Percentiles rank a stretch among this genome's conserved stretches.
phyloP scores from a whole-genome alignment of 257 asterid species.

The Ocimum tenuiflorum region DNA sequence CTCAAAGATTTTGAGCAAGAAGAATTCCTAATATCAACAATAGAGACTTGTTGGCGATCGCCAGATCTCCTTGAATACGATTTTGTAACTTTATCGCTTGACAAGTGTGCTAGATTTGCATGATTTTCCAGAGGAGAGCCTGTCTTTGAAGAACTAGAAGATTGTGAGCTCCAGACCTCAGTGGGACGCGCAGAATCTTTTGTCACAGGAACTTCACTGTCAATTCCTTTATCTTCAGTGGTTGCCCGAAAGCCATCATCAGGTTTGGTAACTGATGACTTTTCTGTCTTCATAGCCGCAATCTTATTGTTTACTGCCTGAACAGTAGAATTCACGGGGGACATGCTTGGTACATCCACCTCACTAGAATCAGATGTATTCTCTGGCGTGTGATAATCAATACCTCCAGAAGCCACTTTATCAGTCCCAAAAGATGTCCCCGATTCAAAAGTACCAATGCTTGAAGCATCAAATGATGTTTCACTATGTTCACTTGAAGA shows the following conservation, averaged over 20 bases:
- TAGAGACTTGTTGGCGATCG: constrained; percentile 23
- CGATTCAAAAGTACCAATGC: constrained; percentile 20
- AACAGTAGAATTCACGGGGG: constrained; percentile 11
- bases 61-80: constrained; percentile 25
- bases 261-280: constrained; percentile 3
- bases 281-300: neutral
- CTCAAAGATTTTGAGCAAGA: constrained; percentile 26
- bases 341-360: constrained; percentile 8
- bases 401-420: constrained; percentile 10
- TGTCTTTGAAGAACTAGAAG: constrained; percentile 13
- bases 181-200: constrained; percentile 10
- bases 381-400: constrained; percentile 7
- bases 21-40: constrained; percentile 22
- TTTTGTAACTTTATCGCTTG: constrained; percentile 16
- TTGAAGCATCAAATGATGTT: constrained; percentile 31
- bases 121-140: constrained; percentile 8
- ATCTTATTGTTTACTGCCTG: constrained; percentile 7
- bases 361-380: constrained; percentile 28
- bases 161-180: constrained; percentile 15
- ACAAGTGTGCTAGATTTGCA: constrained; percentile 17
- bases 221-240: constrained; percentile 10
- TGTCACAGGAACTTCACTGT: neutral
- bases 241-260: constrained; percentile 14
- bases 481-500: constrained; percentile 28
- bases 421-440: constrained; percentile 17